Percentiles rank a stretch among this genome's conserved stretches.
Evolutionary conservation across 331 rosid species (phyloP).

Genomic region (Malus hybrid): DNA sequence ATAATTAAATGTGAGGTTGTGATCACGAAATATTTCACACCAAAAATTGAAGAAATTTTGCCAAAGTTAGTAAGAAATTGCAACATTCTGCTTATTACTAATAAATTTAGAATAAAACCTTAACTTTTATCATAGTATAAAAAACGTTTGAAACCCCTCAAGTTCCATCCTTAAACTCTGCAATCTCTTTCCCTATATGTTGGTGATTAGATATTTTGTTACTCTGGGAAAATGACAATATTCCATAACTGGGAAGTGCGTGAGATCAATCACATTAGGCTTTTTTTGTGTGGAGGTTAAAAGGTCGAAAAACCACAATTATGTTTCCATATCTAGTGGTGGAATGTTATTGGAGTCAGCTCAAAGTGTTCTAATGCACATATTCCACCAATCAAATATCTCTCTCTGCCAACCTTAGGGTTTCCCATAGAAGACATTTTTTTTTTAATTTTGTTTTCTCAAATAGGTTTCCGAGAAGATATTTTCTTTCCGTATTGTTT

Average conservation of each 20-base stretch:
- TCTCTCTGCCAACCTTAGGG: conserved; percentile 12
- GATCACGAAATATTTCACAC: too few relatives aligned
- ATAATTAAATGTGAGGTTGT: too few relatives aligned
- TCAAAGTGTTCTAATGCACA: conserved; percentile 30
- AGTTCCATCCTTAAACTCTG: neutral
- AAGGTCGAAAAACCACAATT: conserved; percentile 45
- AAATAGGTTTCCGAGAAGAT: conserved; percentile 23
- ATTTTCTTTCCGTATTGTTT: neutral
- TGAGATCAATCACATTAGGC: conserved; percentile 10
- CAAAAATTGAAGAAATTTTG: too few relatives aligned
- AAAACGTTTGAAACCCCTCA: neutral
- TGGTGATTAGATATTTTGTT: conserved; percentile 36
- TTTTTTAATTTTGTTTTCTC: neutral
- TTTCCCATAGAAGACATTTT: conserved; percentile 18
- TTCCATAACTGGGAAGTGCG: conserved; percentile 44
- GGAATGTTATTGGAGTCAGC: conserved; percentile 56
- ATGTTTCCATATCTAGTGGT: conserved; percentile 25
- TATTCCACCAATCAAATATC: conserved; percentile 25
- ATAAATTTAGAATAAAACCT: too few relatives aligned
- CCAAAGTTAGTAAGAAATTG: too few relatives aligned
- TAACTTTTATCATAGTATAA: too few relatives aligned
- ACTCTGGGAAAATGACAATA: conserved; percentile 33
- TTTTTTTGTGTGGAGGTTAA: conserved; percentile 37
- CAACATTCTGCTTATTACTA: too few relatives aligned
- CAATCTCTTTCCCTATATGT: neutral